Conservation (phyloP, 306 rosid genomes). For the Cicer judaicum region DNA sequence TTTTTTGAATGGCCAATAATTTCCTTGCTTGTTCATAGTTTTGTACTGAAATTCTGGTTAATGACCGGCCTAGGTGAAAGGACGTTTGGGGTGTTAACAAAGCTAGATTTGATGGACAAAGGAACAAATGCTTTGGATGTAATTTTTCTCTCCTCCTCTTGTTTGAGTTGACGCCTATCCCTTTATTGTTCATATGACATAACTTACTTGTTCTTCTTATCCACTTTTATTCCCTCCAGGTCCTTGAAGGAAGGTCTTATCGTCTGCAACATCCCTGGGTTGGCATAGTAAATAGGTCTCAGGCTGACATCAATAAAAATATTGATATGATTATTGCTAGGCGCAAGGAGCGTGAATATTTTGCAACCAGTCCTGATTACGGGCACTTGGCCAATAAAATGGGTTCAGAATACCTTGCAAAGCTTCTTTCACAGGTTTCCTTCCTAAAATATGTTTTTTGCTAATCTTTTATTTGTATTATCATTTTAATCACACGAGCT, state of each 20-base stretch:
- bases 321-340: conserved; percentile 89
- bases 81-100: conserved; percentile 93
- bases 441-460: conserved; percentile 3
- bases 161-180: conserved; percentile 22
- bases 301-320: conserved; percentile 92
- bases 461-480: conserved; percentile 7
- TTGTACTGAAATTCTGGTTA: conserved; percentile 24
- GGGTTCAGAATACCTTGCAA: conserved; percentile 99
- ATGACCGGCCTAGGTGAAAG: conserved; percentile 67
- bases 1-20: conserved; percentile 2
- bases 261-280: conserved; percentile 93
- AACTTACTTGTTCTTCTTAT: conserved; percentile 22
- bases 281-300: conserved; percentile 96
- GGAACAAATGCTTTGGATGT: conserved; percentile 94
- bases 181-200: conserved; percentile 31
- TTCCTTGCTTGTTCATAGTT: conserved; percentile 1
- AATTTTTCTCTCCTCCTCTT: conserved; percentile 40
- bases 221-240: conserved; percentile 53
- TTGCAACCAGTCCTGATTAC: conserved; percentile 89
- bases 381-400: conserved; percentile 86
- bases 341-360: conserved; percentile 89
- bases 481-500: conserved; percentile 45
- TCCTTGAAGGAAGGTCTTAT: conserved; percentile 93
- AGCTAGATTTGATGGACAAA: conserved; percentile 96
- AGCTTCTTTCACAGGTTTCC: conserved; percentile 88